Evolutionary conservation across 1,284 basidiomycete species (phyloP), one percentile per base, ranked within the genome.

Genomic region (Cutaneotrichosporon mucoides): DNA sequence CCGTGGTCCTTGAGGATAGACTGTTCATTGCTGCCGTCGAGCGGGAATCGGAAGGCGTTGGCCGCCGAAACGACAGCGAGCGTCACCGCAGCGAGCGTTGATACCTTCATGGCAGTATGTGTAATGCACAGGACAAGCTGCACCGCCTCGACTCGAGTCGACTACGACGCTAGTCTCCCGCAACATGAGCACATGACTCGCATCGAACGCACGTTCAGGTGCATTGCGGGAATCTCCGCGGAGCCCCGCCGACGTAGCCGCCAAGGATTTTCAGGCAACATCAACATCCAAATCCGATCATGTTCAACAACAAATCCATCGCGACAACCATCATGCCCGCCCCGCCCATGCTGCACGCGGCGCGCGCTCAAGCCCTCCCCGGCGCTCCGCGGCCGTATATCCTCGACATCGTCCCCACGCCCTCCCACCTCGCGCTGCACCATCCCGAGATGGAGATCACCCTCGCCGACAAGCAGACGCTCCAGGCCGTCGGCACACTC

Each of bases 381-480:
- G 24, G 44, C 15, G 24, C n/a, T 3, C 44, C 49, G 24, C 49
- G 37, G 6, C 49, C 49, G 10, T 79, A 79, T 65, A 77, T 79
- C 56, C 68, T 76, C 41, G 68, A 66, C 43, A 75, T 79, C 56
- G 70, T 65, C 36, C 76, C 75, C 3, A 69, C 73, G 0, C 55
- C 69, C 8, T 57, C 63, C 9, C 73, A 73, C 53, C 68, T 79
- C 35, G 62, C 76, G 52, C 72, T 79, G 45, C 70, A 72, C 6
- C 75, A 79, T 53, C 75, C 75, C 3, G 69, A 72, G 4, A 46
- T 71, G 2, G 65, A 70, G 10, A 60, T 77, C 34, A 73, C 73
- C 11, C 60, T 79, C 43, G 69, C 68, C 48, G 77, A 79, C 63
- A 67, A 66, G 34, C 70, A 73, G 62, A 73, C 73, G 0, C 68